Conservation (phyloP, 306 rosid genomes). For the Begonia loranthoides region DNA sequence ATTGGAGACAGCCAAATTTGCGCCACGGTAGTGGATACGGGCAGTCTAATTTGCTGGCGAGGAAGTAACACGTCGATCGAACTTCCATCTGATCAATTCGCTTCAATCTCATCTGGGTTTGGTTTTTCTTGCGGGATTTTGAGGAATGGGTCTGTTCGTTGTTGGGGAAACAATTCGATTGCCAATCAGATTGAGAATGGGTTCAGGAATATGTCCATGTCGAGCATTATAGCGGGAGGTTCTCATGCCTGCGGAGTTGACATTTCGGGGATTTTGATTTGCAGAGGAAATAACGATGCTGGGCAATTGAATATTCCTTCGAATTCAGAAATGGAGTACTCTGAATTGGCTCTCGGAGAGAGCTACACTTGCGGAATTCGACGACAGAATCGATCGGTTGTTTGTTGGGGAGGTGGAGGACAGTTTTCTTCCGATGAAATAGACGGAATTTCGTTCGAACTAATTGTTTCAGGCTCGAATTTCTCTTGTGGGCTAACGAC, state of each 20-base stretch:
- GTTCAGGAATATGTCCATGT: conserved; percentile 43
- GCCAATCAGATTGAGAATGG: conserved; percentile 21
- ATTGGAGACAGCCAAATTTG: conserved; percentile 59
- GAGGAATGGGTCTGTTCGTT: conserved; percentile 20
- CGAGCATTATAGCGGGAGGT: conserved; percentile 41
- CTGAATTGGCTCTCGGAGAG: conserved; percentile 46
- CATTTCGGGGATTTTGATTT: conserved; percentile 37
- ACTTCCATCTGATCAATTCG: conserved; percentile 20
- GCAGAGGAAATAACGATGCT: conserved; percentile 38
- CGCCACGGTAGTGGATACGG: conserved; percentile 31
- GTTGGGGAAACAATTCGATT: conserved; percentile 42
- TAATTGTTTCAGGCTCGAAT: conserved; percentile 53
- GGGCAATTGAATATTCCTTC: conserved; percentile 47
- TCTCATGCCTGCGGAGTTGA: conserved; percentile 67
- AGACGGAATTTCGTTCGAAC: conserved; percentile 28
- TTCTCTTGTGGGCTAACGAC: conserved; percentile 63
- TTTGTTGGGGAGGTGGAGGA: conserved; percentile 70
- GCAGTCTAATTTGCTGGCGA: conserved; percentile 55
- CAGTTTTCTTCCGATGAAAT: conserved; percentile 17
- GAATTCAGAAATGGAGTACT: conserved; percentile 21
- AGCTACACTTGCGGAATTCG: conserved; percentile 58
- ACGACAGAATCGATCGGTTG: conserved; percentile 28
- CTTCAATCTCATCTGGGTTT: conserved; percentile 66
- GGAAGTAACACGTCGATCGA: not conserved
- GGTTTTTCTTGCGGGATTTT: conserved; percentile 72